Base-by-base conservation (phyloP, 2,329 filamentous ascomycete genomes). In the Rhinocladiella similis region DNA sequence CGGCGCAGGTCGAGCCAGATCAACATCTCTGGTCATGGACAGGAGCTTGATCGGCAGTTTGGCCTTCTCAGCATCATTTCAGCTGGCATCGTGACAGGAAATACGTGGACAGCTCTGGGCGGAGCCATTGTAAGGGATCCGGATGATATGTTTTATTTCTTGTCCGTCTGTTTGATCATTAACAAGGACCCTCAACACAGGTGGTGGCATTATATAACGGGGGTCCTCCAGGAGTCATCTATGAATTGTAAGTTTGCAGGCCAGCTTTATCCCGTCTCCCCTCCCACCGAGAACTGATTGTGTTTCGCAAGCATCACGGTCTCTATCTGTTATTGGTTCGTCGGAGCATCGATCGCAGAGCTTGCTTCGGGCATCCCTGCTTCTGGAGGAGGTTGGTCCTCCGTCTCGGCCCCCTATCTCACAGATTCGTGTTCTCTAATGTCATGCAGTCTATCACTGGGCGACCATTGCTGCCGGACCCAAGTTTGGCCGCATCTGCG, bases 21-120 rank as follows among this genome's bases (percentile, higher is more conserved):
- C 67, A 88, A 88, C 65, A 83, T 82, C 1, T 84, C 84, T 1
- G 84, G 85, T 3, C 83, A 88, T 68, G 75, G 73, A 57, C 84
- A 87, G 68, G 83, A 87, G 67, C 71, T 88, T 41, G 78, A 81
- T 55, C 77, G 85, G 16, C 84, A 87, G 64, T 87, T 86, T 68
- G 79, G 81, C 36, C 71, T 87, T 6, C 62, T 85, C 42, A 81
- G 79, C 49, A 79, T 87, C 39, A 82, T 82, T 49, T 83, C 81
- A 18, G 75, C 83, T 47, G 83, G 81, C 0, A 70, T 87, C 47
- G 85, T 82, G 1, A 81, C 84, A 22, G 84, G 38, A 5, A 41
- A 45, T 6, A 83, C 84, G 16, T 88, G 84, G 84, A 78, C 56
- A 7, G 62, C 62, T 14, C 53, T 63, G 3, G 62, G 58, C 27